Percentiles rank a stretch among this genome's conserved stretches.
These are phyloP conservation scores for Colletotrichum sidae DNA, from an alignment of 2,329 filamentous ascomycete species.

Conservation along the genomic window DNA sequence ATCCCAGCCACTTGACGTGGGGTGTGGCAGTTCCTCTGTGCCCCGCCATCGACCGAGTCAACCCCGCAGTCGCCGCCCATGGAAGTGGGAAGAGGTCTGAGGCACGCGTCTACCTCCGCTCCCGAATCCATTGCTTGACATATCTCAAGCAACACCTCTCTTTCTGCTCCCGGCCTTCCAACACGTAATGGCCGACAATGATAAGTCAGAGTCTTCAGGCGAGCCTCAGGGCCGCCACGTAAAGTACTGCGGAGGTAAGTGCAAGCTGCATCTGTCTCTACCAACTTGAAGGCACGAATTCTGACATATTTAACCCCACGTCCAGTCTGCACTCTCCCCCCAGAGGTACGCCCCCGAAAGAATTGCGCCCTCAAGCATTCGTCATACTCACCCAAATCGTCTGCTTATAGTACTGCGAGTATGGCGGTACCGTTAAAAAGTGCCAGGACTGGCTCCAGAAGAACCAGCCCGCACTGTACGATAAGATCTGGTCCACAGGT, in stretches of 20 bases:
- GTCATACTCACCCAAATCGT: background rate
- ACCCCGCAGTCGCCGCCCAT: conserved; percentile 37
- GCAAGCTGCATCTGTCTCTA: conserved; percentile 11
- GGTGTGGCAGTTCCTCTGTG: conserved; percentile 34
- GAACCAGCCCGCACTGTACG: conserved; percentile 79
- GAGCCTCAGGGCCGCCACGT: conserved; percentile 65
- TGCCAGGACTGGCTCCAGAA: conserved; percentile 95
- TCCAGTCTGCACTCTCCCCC: conserved; percentile 73
- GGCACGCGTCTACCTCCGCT: conserved; percentile 30
- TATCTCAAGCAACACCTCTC: conserved; percentile 20
- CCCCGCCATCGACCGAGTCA: conserved; percentile 36
- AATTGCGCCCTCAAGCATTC: background rate
- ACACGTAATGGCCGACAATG: conserved; percentile 65
- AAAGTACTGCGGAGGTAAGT: conserved; percentile 70
- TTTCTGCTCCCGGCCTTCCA: conserved; percentile 34
- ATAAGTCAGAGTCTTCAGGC: conserved; percentile 55
- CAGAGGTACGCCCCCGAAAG: conserved; percentile 62
- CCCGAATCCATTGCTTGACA: conserved; percentile 36
- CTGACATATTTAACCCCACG: conserved; percentile 20
- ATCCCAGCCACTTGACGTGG: conserved; percentile 1
- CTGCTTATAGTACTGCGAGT: conserved; percentile 90
- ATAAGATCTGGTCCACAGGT: conserved; percentile 88
- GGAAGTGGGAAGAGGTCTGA: conserved; percentile 22
- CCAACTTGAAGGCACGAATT: conserved; percentile 24
- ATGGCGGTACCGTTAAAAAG: conserved; percentile 95